Evolutionary conservation across 306 rosid genomes (phyloP), one percentile per base, ranked within the genome.

Genomic region (Quercus bicolor): DNA sequence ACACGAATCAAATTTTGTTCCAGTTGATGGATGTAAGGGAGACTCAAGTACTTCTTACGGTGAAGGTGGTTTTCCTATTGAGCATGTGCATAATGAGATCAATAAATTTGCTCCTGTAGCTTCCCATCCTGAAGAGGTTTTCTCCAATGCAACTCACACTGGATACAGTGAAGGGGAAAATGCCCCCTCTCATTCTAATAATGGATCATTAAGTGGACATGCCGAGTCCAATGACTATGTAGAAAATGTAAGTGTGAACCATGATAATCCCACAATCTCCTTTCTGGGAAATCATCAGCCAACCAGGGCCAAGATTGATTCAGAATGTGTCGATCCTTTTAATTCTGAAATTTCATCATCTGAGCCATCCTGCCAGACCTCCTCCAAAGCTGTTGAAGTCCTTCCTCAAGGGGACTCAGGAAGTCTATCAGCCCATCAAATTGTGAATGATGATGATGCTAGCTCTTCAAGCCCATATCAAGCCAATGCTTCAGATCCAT

Each of bases 111-210:
- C 77, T 68, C n/a, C 79, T 55, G 64, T 61, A 80, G 75, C 80
- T 73, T 83, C 86, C 6, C 60, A 80, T 83, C 68, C 78, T 71
- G 81, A 83, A 76, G 79, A 75, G 23, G 74, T 75, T 76, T 53
- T 23, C 72, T 72, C 81, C 76, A 76, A 84, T 74, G 31, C 31
- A 70, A 54, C 79, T 72, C 83, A 76, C 78, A 73, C 33, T 75
- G 81, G 74, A 60, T 72, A 61, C 55, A 51, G 74, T 76, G 89
- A 88, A 81, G 86, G 77, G 26, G 80, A 56, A 62, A 85, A 88
- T 82, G 71, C 73, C 71, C 31, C 84, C 60, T 55, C 83, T 78
- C 19, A 40, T 43, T 80, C 81, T 66, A 64, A 68, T 77, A 37
- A 75, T 78, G 82, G 72, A 81, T 72, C 82, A 73, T 61, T 69